Base-by-base conservation (phyloP, 148 eudicot genomes). In the Mesembryanthemum crystallinum region DNA sequence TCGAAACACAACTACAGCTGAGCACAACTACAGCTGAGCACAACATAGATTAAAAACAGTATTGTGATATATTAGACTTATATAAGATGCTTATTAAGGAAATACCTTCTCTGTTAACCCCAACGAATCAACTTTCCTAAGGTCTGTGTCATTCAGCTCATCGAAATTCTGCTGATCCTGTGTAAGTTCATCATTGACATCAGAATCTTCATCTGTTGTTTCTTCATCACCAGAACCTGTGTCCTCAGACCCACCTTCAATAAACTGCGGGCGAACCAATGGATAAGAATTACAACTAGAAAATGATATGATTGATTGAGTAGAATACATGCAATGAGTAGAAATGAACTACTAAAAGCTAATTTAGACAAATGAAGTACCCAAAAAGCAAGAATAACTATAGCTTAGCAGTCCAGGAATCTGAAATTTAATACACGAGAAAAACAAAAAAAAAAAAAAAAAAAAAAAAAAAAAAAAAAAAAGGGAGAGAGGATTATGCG, bases 81-180 rank as follows among this genome's bases (percentile, higher is more conserved):
- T n/a, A n/a, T n/a, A n/a, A 7, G 49, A 18, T 54, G 58, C 58
- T 5, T 47, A 15, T 4, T 55, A 43, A 30, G 62, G 69, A 60
- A 17, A 73, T 76, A 83, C 86, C 83, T 80, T 79, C 67, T 80
- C 73, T 43, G 76, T 28, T 51, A 82, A 59, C 27, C 57, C 33
- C 69, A 83, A 49, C 7, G 85, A 79, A 51, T 79, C 64, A 58
- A 79, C 52, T 29, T 67, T 73, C 65, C 54, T 73, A 32, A 76
- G 64, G 62, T 73, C 74, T 42, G 24, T 24, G 27, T 73, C 83
- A 76, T 76, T 65, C 45, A 59, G 32, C 73, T 80, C 73, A 32
- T 57, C 23, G 29, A 18, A 58, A 57, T n/a, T 69, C 7, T 33
- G 70, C 45, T 68, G 29, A 55, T 68, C 20, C 58, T 74, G 23